Evolutionary conservation across 2,329 filamentous ascomycete genomes (phyloP), one percentile per base, ranked within the genome.

Genomic region (Massarina eburnea): DNA sequence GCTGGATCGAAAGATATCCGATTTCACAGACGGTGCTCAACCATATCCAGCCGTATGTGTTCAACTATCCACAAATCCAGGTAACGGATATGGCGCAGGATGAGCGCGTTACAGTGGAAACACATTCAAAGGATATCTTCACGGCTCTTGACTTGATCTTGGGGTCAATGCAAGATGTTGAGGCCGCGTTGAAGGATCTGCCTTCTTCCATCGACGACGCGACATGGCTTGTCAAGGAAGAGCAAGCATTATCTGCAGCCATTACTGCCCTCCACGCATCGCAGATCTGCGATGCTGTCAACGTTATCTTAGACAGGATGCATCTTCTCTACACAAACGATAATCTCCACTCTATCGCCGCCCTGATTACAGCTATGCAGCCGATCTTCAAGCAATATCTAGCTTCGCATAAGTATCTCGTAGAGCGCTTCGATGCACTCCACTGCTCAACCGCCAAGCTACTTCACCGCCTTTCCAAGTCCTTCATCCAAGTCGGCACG

Each of bases 371-470:
- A 7, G 77, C 83, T 4, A 70, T 86, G 1, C 64, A 82, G 17
- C 91, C 94, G 0, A 84, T 97, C 22, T 63, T 95, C 3, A 75
- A 83, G 39, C 86, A 94, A 55, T 97, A 92, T 62, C 75, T 77
- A 12, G 69, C 74, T 1, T 82, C 86, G 15, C 83, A 83, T 55
- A 71, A 78, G 32, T 77, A 81, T 30, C 72, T 83, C 8, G 66
- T 91, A 12, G 63, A 74, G 8, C 77, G 80, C 21, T 83, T 86
- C 48, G 72, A 82, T 1, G 73, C 77, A 1, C 73, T 91, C 7
- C 89, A 97, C 63, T 76, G 80, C 8, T 80, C 87, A 10, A 84
- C 84, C 2, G 86, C 84, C 58, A 86, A 87, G 57, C 81, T 95
- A 64, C 83, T 88, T 0, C 86, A 88, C 65, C 81, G 85, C 12